These are phyloP conservation scores for Nothophytophthora sp. DNA, from an alignment of 352 stramenopile genomes.

Conservation along the genomic window DNA sequence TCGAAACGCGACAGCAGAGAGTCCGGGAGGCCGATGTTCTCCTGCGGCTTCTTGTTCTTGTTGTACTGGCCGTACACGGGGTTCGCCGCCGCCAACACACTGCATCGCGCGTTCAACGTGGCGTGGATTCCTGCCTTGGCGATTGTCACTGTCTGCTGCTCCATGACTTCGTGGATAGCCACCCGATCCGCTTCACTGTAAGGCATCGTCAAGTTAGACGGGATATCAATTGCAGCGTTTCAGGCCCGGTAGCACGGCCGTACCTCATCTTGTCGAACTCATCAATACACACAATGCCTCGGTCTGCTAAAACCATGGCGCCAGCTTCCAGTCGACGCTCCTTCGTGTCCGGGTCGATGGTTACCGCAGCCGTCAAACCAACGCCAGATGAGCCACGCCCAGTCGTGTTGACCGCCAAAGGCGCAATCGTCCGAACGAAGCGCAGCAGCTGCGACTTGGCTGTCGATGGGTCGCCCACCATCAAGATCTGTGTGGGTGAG, in stretches of 20 bases:
- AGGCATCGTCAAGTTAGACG: slow-evolving; percentile 15
- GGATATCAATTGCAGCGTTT: slow-evolving; percentile 1
- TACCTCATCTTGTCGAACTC: slow-evolving; percentile 99
- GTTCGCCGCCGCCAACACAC: slow-evolving; percentile 98
- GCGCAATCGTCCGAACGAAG: slow-evolving; percentile 96
- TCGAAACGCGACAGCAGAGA: slow-evolving; percentile 99
- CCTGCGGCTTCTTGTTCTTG: slow-evolving; percentile 96
- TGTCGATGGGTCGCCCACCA: slow-evolving; percentile 98
- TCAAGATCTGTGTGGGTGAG: slow-evolving; percentile 58
- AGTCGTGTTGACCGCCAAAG: slow-evolving; percentile 91
- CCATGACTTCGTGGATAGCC: slow-evolving; percentile 99
- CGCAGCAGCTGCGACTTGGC: slow-evolving; percentile 99
- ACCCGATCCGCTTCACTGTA: slow-evolving; percentile 95
- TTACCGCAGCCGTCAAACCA: slow-evolving; percentile 99
- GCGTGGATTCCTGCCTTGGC: slow-evolving; percentile 99
- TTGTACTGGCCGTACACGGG: slow-evolving; percentile 99
- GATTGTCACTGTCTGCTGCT: slow-evolving; percentile 99
- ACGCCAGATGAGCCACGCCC: slow-evolving; percentile 83
- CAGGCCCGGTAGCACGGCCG: neutral
- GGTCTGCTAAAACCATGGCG: slow-evolving; percentile 99
- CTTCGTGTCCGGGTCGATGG: slow-evolving; percentile 95
- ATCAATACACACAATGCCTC: slow-evolving; percentile 99
- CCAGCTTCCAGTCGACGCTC: slow-evolving; percentile 96
- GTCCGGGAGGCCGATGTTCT: slow-evolving; percentile 99
- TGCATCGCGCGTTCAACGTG: slow-evolving; percentile 98